Evolutionary conservation across 202 grass and related monocot species (phyloP), one percentile per base, ranked within the genome.

Genomic region (Panicum hallii): DNA sequence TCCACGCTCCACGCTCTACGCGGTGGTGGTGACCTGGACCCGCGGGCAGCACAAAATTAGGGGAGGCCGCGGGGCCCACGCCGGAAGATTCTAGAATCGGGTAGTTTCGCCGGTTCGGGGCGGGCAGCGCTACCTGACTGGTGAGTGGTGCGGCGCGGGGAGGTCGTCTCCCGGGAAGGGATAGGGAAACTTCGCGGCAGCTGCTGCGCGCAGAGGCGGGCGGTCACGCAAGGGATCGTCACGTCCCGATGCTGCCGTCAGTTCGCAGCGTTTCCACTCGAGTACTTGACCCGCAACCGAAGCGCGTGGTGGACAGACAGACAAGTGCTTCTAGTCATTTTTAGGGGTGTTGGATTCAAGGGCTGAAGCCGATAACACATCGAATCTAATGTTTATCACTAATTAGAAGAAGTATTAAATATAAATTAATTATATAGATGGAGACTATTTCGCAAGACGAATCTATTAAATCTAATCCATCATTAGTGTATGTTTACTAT

Each of bases 21-120:
- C 40, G 56, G 26, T 8, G 76, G 58, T 72, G 65, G 68, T 62
- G 69, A 44, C 82, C 75, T 23, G 76, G 82, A 49, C 50, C 30
- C 43, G 57, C 30, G 68, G 6, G 58, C 30, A 32, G 32, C 44
- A 78, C 57, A 85, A 84, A 85, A 49, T 69, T 44, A 17, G 62
- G 76, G 61, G 10, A 15, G 53, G 49, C 4, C 28, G 75, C 22
- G 76, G 50, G 87, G 7, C 82, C 83, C 76, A 52, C 82, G 1
- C 16, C 16, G 16, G 69, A 80, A 62, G 75, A 84, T 80, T 85
- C 87, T 60, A 85, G 82, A 89, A 70, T 84, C 75, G 81, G 42
- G 52, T 50, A 63, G 60, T 47, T 74, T 15, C 66, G 19, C 5
- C 4, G 36, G 32, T 32, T 17, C 66, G 20, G 10, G 47, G 60